Evolutionary conservation across 1,139 yeast species (phyloP).

Genomic region (Yamadazyma oceani): DNA sequence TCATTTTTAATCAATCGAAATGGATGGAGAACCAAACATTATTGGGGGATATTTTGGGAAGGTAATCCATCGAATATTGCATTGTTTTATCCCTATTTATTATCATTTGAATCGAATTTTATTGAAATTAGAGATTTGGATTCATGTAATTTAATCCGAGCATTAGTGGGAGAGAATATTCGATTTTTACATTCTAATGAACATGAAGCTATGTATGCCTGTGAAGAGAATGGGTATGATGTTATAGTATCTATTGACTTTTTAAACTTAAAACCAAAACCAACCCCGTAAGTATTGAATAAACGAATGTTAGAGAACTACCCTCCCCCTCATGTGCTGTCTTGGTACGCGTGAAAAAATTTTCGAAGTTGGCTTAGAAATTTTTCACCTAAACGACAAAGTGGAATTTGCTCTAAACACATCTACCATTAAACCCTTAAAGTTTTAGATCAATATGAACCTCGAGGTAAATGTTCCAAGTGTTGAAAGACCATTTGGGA

Average conservation of each 20-base stretch:
- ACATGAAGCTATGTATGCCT: slow-evolving; percentile 90
- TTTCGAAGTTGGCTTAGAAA: slow-evolving; percentile 1
- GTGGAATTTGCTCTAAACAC: no score
- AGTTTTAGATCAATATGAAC: slow-evolving; percentile 2
- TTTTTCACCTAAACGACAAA: not conserved
- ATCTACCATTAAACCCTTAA: no score
- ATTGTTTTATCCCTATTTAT: slow-evolving; percentile 86
- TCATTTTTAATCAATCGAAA: slow-evolving; percentile 91
- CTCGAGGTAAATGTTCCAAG: slow-evolving; percentile 47
- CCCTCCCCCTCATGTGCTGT: not conserved
- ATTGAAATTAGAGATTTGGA: slow-evolving; percentile 93
- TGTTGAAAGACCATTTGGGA: slow-evolving; percentile 83
- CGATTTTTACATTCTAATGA: slow-evolving; percentile 85
- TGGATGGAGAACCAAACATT: slow-evolving; percentile 95
- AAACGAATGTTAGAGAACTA: not conserved
- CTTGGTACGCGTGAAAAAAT: slow-evolving; percentile 1
- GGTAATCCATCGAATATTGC: slow-evolving; percentile 93
- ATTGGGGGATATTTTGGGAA: slow-evolving; percentile 96
- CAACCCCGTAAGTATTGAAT: not conserved
- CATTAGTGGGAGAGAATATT: slow-evolving; percentile 93
- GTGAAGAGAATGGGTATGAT: slow-evolving; percentile 88
- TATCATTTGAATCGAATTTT: slow-evolving; percentile 87
- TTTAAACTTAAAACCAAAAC: slow-evolving; percentile 47
- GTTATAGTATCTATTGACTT: slow-evolving; percentile 90
- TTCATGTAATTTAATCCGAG: slow-evolving; percentile 78